A percentile compares a stretch with the other conserved stretches of the same genome.
Evolutionary conservation across 441 rosid genomes (phyloP).

Genomic region (Bruguiera hainesii): DNA sequence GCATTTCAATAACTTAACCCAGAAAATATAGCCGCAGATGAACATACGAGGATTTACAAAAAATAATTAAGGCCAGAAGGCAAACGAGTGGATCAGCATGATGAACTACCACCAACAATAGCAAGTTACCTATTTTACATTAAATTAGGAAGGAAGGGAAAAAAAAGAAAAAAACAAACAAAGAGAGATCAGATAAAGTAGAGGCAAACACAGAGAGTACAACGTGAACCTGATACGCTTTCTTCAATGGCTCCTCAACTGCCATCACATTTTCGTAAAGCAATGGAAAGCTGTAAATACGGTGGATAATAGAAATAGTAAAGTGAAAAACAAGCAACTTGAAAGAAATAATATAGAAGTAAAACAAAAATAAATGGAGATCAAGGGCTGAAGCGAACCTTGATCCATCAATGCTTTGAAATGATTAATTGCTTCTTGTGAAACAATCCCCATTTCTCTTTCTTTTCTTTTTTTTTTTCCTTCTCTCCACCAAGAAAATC

Average conservation of each 20-base stretch:
- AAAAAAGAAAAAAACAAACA: neutral
- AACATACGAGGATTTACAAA: neutral
- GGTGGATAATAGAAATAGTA: neutral
- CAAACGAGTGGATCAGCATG: slow-evolving; percentile 5
- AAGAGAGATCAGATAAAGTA: slow-evolving; percentile 20
- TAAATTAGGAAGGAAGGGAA: neutral
- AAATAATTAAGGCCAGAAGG: neutral
- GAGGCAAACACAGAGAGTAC: slow-evolving; percentile 7
- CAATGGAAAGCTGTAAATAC: slow-evolving; percentile 3
- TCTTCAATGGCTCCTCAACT: slow-evolving; percentile 79
- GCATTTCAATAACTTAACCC: neutral
- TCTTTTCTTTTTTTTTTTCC: neutral
- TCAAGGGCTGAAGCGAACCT: slow-evolving; percentile 30
- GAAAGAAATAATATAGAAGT: neutral
- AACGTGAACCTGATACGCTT: slow-evolving; percentile 54
- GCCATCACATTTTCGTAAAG: slow-evolving; percentile 24
- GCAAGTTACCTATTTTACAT: neutral
- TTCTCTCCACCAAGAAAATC: neutral
- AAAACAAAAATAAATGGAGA: neutral
- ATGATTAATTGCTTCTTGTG: slow-evolving; percentile 64
- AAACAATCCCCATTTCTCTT: slow-evolving; percentile 48
- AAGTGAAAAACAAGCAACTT: neutral
- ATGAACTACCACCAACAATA: slow-evolving; percentile 1
- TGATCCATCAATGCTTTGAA: slow-evolving; percentile 65
- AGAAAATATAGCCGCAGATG: neutral